Percentiles rank a stretch among this genome's conserved stretches.
Conservation (phyloP, 2,329 filamentous ascomycete genomes). For the Saccharata proteae region DNA sequence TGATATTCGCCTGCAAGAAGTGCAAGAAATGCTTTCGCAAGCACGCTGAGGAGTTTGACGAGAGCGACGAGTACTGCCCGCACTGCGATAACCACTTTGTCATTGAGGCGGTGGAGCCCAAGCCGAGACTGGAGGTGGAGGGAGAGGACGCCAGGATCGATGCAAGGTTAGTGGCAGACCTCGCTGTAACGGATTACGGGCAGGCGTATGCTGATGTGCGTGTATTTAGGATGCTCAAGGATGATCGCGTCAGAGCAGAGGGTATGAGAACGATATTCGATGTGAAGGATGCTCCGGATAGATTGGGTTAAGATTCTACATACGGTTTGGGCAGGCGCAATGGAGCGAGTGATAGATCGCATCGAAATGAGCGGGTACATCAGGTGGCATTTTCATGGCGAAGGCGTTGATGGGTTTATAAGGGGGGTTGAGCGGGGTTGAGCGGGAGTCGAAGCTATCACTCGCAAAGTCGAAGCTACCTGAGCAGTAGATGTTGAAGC, state of each 20-base stretch:
- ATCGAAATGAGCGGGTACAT: no score
- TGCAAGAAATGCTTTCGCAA: slow-evolving; percentile 98
- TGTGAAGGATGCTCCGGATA: slow-evolving; percentile 60
- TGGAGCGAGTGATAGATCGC: no score
- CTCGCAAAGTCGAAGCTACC: no score
- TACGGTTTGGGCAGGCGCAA: no score
- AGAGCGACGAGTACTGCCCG: slow-evolving; percentile 96
- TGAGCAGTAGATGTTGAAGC: no score
- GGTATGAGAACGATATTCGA: slow-evolving; percentile 60
- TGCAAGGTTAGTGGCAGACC: slow-evolving; percentile 38
- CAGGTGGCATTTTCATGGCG: no score
- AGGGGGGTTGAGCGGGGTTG: no score
- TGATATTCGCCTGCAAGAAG: slow-evolving; percentile 96
- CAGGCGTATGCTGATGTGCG: slow-evolving; percentile 10
- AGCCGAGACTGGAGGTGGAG: slow-evolving; percentile 74
- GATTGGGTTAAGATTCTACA: slow-evolving; percentile 54
- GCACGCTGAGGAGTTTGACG: slow-evolving; percentile 82
- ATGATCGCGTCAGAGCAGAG: slow-evolving; percentile 60
- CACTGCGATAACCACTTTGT: slow-evolving; percentile 99
- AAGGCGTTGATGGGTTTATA: no score
- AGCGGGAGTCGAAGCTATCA: no score
- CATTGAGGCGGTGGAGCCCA: slow-evolving; percentile 73
- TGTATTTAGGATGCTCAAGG: slow-evolving; percentile 83
- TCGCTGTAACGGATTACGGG: background rate
- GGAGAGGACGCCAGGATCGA: slow-evolving; percentile 82